phyloP scores from a whole-genome alignment of 768 basidiomycete genomes.

The Galerina sulciceps region DNA sequence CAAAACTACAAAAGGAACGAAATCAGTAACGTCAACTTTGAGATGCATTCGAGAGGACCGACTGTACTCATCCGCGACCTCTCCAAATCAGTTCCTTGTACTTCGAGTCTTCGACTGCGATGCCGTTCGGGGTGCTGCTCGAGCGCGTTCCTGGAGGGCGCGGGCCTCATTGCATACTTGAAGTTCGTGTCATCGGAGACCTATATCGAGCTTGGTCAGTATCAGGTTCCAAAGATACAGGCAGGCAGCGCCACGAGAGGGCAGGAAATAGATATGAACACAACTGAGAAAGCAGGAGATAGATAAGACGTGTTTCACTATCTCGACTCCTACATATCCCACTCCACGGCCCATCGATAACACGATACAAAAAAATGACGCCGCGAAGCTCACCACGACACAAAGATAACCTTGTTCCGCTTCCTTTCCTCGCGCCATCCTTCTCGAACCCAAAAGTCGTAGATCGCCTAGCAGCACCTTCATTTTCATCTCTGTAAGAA shows the following conservation, averaged over 20 bases:
- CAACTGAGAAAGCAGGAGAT: background rate
- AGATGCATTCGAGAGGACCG: too few species aligned
- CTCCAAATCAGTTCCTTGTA: conserved; percentile 85
- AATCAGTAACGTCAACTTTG: too few species aligned
- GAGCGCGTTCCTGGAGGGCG: too few species aligned
- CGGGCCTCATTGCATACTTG: conserved; percentile 89
- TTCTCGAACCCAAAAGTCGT: conserved; percentile 87
- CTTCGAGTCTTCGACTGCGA: conserved; percentile 76
- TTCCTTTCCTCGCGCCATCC: conserved; percentile 71
- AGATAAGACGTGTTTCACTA: conserved; percentile 10
- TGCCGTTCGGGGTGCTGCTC: conserved; percentile 83
- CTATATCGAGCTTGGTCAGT: conserved; percentile 51
- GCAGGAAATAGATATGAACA: background rate
- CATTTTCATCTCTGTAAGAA: conserved; percentile 74
- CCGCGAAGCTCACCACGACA: conserved; percentile 74
- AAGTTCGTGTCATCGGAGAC: conserved; percentile 83
- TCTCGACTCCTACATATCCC: too few species aligned
- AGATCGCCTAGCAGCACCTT: conserved; percentile 91
- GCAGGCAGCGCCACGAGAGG: too few species aligned
- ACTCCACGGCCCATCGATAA: too few species aligned
- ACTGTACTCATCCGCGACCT: conserved; percentile 78
- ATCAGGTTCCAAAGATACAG: background rate
- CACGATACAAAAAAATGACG: too few species aligned
- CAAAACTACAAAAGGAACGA: too few species aligned
- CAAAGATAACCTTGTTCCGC: conserved; percentile 88